Evolutionary conservation across 2,329 filamentous ascomycete species (phyloP), one percentile per base, ranked within the genome.

Genomic region (Aspergillus tubingensis): DNA sequence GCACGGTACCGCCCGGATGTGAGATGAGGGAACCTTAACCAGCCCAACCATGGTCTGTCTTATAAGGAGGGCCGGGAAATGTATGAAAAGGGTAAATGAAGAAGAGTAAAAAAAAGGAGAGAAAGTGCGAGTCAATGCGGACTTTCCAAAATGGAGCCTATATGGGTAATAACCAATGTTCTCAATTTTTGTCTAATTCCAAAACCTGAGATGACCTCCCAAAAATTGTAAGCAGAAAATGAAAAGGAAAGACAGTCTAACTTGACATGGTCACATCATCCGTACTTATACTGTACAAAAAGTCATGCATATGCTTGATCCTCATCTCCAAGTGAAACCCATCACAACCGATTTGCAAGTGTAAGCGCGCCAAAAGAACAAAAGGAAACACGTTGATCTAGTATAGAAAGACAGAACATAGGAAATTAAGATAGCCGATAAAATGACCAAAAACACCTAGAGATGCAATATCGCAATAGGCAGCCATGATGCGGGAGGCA

Each of bases 261-360:
- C 25, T 62, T 58, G 58, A 59, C 62, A 66, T 67, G 63, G 47
- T 65, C 63, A 60, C 62, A 62, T 67, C 54, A 63, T 59, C 63
- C 64, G 64, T 66, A 66, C 62, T 65, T 60, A 49, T 65, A 67
- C 62, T 66, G 55, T 66, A 66, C 64, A 66, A 62, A 36, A 44
- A 30, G 54, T 59, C 54, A 54, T 64, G 59, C 47, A 47, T 32
- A 58, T 59, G 57, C 32, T 58, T 57, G 54, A 48, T 57, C 36
- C 38, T 59, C 47, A 41, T 50, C 36, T 21, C 41, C 27, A 25
- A 32, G 21, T 30, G 43, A 43, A 32, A 32, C 53, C 53, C 21
- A 55, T 32, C 17, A 21, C 25, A 50, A 36, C 36, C 58, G 44
- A 60, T 63, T 50, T 50, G 47, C 63, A 61, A 58, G 60, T 54